Base-by-base conservation (phyloP, 108 stramenopile genomes). In the Phaeodactylum tricornutum region DNA sequence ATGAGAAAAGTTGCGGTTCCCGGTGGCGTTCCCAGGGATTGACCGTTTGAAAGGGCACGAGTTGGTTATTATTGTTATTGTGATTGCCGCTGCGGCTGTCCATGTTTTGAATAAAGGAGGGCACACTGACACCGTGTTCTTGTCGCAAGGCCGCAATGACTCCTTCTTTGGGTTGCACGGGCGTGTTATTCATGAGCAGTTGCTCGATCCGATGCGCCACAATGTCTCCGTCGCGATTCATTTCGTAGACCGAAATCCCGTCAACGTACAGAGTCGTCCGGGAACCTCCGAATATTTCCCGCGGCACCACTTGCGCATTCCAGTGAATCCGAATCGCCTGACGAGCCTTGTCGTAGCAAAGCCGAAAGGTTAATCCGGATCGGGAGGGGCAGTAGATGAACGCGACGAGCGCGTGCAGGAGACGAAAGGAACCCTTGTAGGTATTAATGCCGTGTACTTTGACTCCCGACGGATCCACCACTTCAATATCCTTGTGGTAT, bases 271-370 rank as follows among this genome's bases (percentile, higher is more conserved):
- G 57, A 0, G 58, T 74, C 33, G 72, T 73, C 2, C 74, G 61
- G 8, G 47, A 51, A 11, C 81, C 81, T 12, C 79, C 79, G 52
- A 78, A 80, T 49, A 82, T 69, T 17, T 67, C 62, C 38, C 71
- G 74, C 28, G 86, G 86, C 14, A 88, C 68, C 1, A 88, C 68
- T 51, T 79, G 64, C 17, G 80, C 81, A 40, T 88, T 81, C 86
- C 86, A 88, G 31, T 70, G 72, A n/a, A 88, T 70, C 25, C 86
- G 66, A 47, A 88, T 84, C 48, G 72, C 69, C 14, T 81, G 78
- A 28, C 81, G 65, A 0, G 78, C 81, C 67, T 67, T 69, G 61
- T 88, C 87, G 42, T 75, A 88, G 43, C 70, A 77, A 53, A 77
- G 49, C 7, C 79, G 66, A 52, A 78, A 63, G 22, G 73, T 81